These are phyloP conservation scores for Sistotremastrum niveocremeum DNA, from an alignment of 768 basidiomycete species.

Conservation along the genomic window DNA sequence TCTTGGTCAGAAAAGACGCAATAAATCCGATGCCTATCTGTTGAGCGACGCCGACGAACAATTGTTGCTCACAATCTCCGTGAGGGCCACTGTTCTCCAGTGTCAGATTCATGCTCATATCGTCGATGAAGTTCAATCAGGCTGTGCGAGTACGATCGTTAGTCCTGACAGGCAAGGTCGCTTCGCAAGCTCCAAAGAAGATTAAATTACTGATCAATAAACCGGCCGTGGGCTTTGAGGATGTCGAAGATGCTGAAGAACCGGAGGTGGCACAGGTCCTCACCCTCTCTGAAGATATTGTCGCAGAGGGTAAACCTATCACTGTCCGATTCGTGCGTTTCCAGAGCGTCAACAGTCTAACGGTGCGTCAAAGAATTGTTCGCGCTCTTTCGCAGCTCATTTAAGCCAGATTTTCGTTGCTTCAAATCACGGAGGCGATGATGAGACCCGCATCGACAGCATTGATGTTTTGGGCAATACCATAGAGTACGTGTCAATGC, in stretches of 20 bases:
- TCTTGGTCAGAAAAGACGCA: slow-evolving; percentile 27
- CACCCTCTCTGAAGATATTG: slow-evolving; percentile 35
- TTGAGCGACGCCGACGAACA: slow-evolving; percentile 65
- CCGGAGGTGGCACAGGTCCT: slow-evolving; percentile 43
- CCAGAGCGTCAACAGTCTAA: slow-evolving; percentile 51
- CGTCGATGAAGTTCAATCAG: slow-evolving; percentile 48
- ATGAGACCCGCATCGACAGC: slow-evolving; percentile 53
- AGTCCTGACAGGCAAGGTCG: slow-evolving; percentile 28
- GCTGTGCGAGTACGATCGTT: slow-evolving; percentile 49
- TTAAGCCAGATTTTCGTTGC: slow-evolving; percentile 47
- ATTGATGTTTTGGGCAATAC: slow-evolving; percentile 52
- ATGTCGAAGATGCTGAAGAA: slow-evolving; percentile 42
- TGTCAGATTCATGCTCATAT: slow-evolving; percentile 2
- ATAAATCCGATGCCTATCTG: slow-evolving; percentile 34
- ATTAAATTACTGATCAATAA: slow-evolving; percentile 55
- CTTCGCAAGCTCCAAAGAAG: slow-evolving; percentile 37
- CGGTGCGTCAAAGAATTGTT: slow-evolving; percentile 29
- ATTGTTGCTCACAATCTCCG: slow-evolving; percentile 52
- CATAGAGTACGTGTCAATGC: slow-evolving; percentile 32
- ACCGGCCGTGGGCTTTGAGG: slow-evolving; percentile 47
- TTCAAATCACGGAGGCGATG: slow-evolving; percentile 49
- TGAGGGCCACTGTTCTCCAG: slow-evolving; percentile 20
- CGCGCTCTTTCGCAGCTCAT: not conserved
- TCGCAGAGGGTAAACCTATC: slow-evolving; percentile 33
- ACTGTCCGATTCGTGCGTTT: slow-evolving; percentile 54